A percentile compares a stretch with the other conserved stretches of the same genome.
Conservation (phyloP, 2,329 filamentous ascomycete genomes). For the Verticillium longisporum region DNA sequence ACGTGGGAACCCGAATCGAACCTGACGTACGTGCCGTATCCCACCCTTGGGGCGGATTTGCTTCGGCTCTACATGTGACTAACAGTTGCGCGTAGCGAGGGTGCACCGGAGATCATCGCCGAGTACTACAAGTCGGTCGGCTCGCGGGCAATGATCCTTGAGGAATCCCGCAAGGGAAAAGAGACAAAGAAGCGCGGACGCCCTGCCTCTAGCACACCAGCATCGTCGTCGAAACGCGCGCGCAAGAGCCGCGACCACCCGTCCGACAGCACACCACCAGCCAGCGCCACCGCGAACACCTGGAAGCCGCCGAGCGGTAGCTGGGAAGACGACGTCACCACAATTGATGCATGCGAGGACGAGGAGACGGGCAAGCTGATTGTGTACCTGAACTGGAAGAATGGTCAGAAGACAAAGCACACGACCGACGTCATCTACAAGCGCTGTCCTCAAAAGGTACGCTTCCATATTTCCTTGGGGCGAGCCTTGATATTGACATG, state of each 20-base stretch:
- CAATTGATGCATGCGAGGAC: slow-evolving; percentile 68
- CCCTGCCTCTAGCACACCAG: slow-evolving; percentile 27
- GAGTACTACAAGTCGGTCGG: slow-evolving; percentile 59
- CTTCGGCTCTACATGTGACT: background rate
- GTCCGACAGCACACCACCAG: slow-evolving; percentile 38
- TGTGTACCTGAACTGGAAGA: slow-evolving; percentile 69
- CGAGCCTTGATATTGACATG: background rate
- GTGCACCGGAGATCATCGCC: slow-evolving; percentile 52
- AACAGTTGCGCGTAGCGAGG: slow-evolving; percentile 33
- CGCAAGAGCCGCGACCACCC: slow-evolving; percentile 45
- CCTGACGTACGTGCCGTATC: slow-evolving; percentile 38
- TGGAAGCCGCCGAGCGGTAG: slow-evolving; percentile 66
- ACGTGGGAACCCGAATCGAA: slow-evolving; percentile 80
- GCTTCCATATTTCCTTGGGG: slow-evolving; percentile 15
- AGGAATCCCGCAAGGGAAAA: slow-evolving; percentile 40
- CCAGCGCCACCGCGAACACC: slow-evolving; percentile 28
- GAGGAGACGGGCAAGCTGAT: slow-evolving; percentile 50
- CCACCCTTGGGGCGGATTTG: background rate
- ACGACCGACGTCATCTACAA: slow-evolving; percentile 61
- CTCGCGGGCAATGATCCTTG: slow-evolving; percentile 50
- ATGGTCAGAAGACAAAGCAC: slow-evolving; percentile 68
- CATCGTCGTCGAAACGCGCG: slow-evolving; percentile 35
- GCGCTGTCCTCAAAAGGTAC: slow-evolving; percentile 71
- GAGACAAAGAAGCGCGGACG: slow-evolving; percentile 54
- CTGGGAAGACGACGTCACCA: slow-evolving; percentile 69